phyloP scores from a whole-genome alignment of 352 stramenopile genomes.

The Globisporangium canariense region DNA sequence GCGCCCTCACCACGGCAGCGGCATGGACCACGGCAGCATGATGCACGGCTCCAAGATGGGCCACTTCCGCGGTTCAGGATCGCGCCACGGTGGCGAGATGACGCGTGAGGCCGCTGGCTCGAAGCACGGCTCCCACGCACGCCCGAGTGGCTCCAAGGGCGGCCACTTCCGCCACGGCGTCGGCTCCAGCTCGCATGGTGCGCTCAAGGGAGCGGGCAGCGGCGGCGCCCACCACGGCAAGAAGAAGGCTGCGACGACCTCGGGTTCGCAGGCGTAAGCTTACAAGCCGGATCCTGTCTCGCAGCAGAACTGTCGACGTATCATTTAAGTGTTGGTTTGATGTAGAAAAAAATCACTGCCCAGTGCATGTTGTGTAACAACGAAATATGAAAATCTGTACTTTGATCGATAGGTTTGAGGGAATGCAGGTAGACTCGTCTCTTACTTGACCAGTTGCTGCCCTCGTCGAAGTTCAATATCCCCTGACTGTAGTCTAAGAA shows the following conservation, averaged over 20 bases:
- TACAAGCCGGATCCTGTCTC: background rate
- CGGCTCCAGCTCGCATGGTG: background rate
- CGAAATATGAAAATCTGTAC: no score
- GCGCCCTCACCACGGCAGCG: no score
- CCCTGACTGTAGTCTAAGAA: no score
- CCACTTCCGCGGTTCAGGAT: no score
- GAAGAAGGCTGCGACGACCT: constrained; percentile 1
- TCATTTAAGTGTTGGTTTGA: background rate
- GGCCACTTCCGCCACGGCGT: background rate
- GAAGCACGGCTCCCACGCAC: background rate
- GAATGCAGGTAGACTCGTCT: no score
- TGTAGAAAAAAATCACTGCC: no score
- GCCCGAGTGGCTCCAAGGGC: background rate
- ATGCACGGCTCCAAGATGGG: no score
- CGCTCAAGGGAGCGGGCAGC: background rate
- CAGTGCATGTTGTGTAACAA: no score
- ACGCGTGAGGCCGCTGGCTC: background rate
- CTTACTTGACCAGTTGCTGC: no score
- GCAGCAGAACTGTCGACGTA: background rate
- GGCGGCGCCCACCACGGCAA: background rate
- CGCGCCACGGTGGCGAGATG: background rate
- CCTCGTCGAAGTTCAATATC: no score
- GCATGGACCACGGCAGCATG: no score
- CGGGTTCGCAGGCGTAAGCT: constrained; percentile 1
- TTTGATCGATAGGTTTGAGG: no score